These are phyloP conservation scores for Diaporthe australafricana DNA, from an alignment of 2,329 filamentous ascomycete species.

Conservation along the genomic window DNA sequence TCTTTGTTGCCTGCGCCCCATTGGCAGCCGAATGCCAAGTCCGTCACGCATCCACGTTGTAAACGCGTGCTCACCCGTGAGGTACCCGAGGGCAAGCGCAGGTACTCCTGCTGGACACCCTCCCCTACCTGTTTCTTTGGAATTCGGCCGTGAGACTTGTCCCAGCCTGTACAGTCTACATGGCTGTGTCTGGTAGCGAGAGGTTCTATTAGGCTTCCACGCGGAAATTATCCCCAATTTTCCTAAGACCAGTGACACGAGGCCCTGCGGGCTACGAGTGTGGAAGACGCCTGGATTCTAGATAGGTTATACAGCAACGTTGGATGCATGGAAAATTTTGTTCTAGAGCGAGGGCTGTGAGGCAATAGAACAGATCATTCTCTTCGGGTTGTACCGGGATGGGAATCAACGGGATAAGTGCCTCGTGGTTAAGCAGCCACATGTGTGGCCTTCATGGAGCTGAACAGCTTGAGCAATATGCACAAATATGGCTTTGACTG, in stretches of 20 bases:
- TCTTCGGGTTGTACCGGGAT: neutral
- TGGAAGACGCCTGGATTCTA: neutral
- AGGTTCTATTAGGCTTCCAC: neutral
- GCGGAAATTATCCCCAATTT: neutral
- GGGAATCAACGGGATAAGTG: neutral
- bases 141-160: neutral
- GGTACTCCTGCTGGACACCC: neutral
- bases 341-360: neutral
- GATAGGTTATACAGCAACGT: neutral
- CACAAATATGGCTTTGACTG: neutral
- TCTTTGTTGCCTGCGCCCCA: conserved; percentile 1
- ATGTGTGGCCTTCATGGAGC: neutral
- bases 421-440: neutral
- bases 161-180: neutral
- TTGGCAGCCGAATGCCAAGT: neutral
- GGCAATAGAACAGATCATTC: neutral
- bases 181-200: neutral
- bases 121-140: neutral
- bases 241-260: neutral
- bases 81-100: neutral
- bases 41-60: neutral
- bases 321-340: too few species aligned
- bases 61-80: neutral
- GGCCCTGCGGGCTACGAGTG: neutral
- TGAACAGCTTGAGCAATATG: neutral